Base-by-base conservation (phyloP, 2,329 filamentous ascomycete species). In the Dichotomopilus funicola region DNA sequence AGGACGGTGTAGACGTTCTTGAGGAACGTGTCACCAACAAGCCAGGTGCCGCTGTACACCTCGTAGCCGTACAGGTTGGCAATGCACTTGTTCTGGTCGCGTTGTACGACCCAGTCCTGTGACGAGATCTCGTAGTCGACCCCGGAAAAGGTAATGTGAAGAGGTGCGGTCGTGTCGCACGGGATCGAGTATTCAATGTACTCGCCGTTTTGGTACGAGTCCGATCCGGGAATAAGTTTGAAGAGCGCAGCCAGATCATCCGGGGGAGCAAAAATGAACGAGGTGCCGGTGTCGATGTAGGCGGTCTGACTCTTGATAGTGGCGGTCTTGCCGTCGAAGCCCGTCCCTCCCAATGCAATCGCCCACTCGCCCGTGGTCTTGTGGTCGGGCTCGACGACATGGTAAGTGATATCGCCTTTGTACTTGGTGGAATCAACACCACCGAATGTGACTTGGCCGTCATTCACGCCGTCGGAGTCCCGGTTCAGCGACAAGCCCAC, bases 1-100 rank as follows among this genome's bases (percentile, higher is more conserved):
- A 95, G 95, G 31, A 94, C 85, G 1, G 83, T 77, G 67, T 95
- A 95, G 12, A 95, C 90, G 63, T 95, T 95, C 74, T 95, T 95
- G 59, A 96, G 72, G 64, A 95, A 95, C 0, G 87, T 82, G 62
- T 91, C 90, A 1, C 91, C 91, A 1, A 95, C 71, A n/a, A 96
- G 76, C 89, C 90, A 95, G 34, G 83, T 64, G 63, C 74, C 76
- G 0, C 76, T 72, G 47, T 89, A 84, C 11, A 88, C 82, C 66
- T 86, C 80, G 33, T 83, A 78, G 1, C 87, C 88, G 52, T 90
- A 85, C 38, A 95, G 81, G 63, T 88, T 91, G 68, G 88, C 91
- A 13, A 81, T 78, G 66, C 83, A 87, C 34, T 69, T 68, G 35
- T 75, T 68, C 34, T 75, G 77, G n/a, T 71, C 65, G 49, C 63